Evolutionary conservation across 75 land plant genomes (phyloP), one percentile per base, ranked within the genome.

Genomic region (Chamaecyparis obtusa): DNA sequence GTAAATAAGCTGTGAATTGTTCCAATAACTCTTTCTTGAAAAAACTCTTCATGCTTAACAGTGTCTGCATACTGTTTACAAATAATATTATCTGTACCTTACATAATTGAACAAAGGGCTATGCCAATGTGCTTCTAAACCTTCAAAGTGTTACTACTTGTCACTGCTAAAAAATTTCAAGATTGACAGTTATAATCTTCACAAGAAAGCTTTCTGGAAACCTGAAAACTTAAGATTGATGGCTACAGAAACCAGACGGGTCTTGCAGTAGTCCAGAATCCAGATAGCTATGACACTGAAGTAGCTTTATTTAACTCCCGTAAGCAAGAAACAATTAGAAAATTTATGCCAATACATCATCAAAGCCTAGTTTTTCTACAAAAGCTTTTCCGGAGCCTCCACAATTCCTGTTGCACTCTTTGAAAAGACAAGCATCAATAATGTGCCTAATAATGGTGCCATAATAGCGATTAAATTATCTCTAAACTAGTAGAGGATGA

Each of bases 311-410:
- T 83, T 86, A 97, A 37, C 16, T 92, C 87, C 94, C 94, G 96
- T 55, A 91, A 87, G 14, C 96, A 98, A 46, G 91, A 94, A 41
- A 92, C 93, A 36, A 97, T 83, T 64, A 95, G 87, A 35, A 96
- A 88, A 46, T 96, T 86, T 35, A 95, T 96, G 79, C 99, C 98
- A 78, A 95, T 3, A 96, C 91, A 90, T 96, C 93, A 9, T 93
- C 91, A n/a, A 93, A 87, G 37, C 99, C 97, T 54, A 91, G 88
- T 37, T 79, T 90, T 83, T 91, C 89, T 1, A 94, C 95, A 87
- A 97, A 95, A 16, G 99, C 96, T 41, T 94, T 92, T 37, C 96
- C 87, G 87, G 95, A 95, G 21, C 99, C 99, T 44, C 99, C 99
- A 16, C 97, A 85, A 51, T 92, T 89, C 43, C 92, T 85, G 84